phyloP scores from a whole-genome alignment of 352 stramenopile genomes.

The Phytophthora brassicae region DNA sequence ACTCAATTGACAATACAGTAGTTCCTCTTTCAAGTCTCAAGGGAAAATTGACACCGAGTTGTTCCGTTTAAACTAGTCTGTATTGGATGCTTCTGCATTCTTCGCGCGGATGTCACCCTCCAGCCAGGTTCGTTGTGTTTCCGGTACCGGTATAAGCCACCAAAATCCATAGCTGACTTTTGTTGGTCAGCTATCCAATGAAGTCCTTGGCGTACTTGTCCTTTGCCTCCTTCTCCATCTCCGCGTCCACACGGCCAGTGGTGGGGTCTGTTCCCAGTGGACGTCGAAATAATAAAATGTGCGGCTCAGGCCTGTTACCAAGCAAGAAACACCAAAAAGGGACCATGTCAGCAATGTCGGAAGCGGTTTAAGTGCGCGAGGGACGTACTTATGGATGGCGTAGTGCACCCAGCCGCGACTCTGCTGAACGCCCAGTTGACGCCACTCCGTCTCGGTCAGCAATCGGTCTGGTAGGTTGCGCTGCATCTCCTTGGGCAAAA shows the following conservation, averaged over 20 bases:
- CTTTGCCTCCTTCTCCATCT: slow-evolving; percentile 94
- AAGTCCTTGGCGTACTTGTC: slow-evolving; percentile 94
- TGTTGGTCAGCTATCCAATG: slow-evolving; percentile 32
- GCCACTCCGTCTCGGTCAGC: slow-evolving; percentile 97
- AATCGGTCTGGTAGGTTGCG: slow-evolving; percentile 95
- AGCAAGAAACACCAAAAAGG: slow-evolving; percentile 12
- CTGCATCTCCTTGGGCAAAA: slow-evolving; percentile 98
- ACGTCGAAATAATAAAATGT: slow-evolving; percentile 99
- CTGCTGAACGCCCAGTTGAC: slow-evolving; percentile 97
- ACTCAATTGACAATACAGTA: too few species aligned
- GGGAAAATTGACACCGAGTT: background rate
- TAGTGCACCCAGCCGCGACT: slow-evolving; percentile 99
- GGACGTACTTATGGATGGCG: slow-evolving; percentile 95
- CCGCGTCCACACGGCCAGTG: slow-evolving; percentile 92
- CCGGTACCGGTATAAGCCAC: slow-evolving; percentile 17
- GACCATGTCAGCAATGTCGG: slow-evolving; percentile 5
- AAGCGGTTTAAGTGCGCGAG: too few species aligned
- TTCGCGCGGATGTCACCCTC: too few species aligned
- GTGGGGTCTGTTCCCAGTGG: slow-evolving; percentile 96
- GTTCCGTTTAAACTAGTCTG: background rate
- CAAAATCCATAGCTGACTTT: slow-evolving; percentile 4
- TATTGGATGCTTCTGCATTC: slow-evolving; percentile 3
- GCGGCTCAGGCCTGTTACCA: slow-evolving; percentile 96
- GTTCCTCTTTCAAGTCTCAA: too few species aligned
- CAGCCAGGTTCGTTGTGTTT: too few species aligned